Percentiles rank a stretch among this genome's conserved stretches.
Evolutionary conservation across 2,329 filamentous ascomycete genomes (phyloP).

Genomic region (Paraphoma sp.): DNA sequence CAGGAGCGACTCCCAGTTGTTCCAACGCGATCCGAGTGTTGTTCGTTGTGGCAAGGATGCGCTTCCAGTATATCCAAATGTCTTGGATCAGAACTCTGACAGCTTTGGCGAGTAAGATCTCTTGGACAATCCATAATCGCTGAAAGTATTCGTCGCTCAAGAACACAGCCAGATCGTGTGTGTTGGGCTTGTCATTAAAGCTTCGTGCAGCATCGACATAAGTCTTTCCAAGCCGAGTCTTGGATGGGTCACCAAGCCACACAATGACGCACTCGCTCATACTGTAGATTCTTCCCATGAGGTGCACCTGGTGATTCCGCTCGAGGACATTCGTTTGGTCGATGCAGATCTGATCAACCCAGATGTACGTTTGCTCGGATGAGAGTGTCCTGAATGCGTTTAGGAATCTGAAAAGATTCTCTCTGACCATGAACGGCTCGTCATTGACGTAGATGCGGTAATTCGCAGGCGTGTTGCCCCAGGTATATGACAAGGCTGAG

Average conservation of each 20-base stretch:
- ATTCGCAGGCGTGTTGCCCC: neutral
- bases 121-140: no score
- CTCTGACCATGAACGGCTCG: neutral
- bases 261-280: conserved; percentile 3
- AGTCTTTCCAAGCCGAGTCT: no score
- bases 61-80: no score
- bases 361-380: neutral
- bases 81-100: no score
- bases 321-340: conserved; percentile 6
- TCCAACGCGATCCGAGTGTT: no score
- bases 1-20: no score
- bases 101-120: no score
- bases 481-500: neutral
- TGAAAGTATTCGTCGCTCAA: no score
- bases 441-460: neutral
- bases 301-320: conserved; percentile 15
- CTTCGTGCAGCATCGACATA: no score
- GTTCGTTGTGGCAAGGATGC: no score
- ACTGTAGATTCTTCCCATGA: conserved; percentile 16
- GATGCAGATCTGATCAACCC: neutral
- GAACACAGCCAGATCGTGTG: no score
- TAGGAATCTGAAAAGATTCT: neutral
- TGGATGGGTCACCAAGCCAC: neutral
- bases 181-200: no score
- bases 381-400: neutral